These are phyloP conservation scores for Saitoella complicata DNA, from an alignment of 805 yeast genomes.

Conservation along the genomic window DNA sequence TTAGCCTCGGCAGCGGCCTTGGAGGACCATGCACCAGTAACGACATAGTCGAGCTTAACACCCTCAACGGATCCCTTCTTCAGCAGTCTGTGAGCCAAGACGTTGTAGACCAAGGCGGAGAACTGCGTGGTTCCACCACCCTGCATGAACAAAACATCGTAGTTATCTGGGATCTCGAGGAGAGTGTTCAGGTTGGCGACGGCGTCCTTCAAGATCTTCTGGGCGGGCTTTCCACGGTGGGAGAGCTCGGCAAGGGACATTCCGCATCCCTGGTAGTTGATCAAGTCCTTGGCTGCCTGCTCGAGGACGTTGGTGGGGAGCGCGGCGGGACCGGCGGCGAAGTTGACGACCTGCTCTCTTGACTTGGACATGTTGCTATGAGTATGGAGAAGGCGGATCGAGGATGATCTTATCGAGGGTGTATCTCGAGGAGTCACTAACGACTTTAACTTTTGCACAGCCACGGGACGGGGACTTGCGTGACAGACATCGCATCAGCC, in stretches of 20 bases:
- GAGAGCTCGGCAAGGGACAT: constrained; percentile 93
- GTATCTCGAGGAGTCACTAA: too few relatives aligned
- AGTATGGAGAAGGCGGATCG: too few relatives aligned
- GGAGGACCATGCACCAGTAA: constrained; percentile 89
- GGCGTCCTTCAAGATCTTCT: constrained; percentile 57
- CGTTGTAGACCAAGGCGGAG: constrained; percentile 68
- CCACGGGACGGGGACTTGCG: too few relatives aligned
- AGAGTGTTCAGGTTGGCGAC: constrained; percentile 50
- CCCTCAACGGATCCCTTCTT: constrained; percentile 41
- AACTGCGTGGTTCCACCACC: constrained; percentile 98
- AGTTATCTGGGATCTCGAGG: constrained; percentile 70
- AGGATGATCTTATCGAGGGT: too few relatives aligned
- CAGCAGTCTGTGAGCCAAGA: constrained; percentile 58
- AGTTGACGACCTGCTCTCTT: constrained; percentile 28
- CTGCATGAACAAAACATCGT: constrained; percentile 87
- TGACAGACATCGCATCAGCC: too few relatives aligned
- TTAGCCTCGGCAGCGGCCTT: constrained; percentile 76
- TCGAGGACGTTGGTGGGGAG: constrained; percentile 71
- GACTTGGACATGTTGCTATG: background rate
- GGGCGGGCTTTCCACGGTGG: constrained; percentile 80
- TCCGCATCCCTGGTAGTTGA: constrained; percentile 52
- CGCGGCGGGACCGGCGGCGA: constrained; percentile 98
- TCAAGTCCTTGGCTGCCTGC: constrained; percentile 71
- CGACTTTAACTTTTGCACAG: too few relatives aligned
- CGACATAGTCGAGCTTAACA: constrained; percentile 72